Evolutionary conservation across 2,329 filamentous ascomycete species (phyloP).

Genomic region (Beauveria pseudobassiana): DNA sequence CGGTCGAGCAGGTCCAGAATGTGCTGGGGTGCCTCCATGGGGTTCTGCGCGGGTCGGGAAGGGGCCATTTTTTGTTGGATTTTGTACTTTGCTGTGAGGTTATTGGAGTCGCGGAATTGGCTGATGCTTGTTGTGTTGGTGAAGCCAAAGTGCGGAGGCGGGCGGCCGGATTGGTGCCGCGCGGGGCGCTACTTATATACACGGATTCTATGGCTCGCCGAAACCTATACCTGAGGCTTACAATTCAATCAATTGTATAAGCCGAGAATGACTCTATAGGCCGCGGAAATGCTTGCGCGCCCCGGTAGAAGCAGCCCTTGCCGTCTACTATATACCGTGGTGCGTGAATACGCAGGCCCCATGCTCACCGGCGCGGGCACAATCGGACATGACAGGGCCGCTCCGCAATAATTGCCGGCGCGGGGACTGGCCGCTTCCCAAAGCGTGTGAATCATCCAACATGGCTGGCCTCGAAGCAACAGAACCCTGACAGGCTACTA

Average conservation of each 20-base stretch:
- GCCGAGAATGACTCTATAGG: neutral
- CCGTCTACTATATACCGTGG: neutral
- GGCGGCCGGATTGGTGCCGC: neutral
- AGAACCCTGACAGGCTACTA: no score
- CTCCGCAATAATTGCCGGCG: neutral
- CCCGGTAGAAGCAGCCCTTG: neutral
- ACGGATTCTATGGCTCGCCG: neutral
- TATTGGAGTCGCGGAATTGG: no score
- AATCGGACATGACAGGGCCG: neutral
- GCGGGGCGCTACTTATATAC: neutral
- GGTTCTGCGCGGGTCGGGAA: conserved; percentile 4
- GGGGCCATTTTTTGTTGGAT: neutral
- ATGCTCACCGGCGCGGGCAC: neutral
- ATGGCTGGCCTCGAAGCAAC: neutral
- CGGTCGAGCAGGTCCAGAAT: conserved; percentile 14
- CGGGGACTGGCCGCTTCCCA: no score
- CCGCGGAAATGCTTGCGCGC: neutral
- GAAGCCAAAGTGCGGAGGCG: neutral
- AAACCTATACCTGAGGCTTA: neutral
- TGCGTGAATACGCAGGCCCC: neutral
- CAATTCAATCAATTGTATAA: neutral
- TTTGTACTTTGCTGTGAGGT: neutral
- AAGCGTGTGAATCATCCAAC: neutral
- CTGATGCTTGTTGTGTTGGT: neutral
- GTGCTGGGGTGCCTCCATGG: conserved; percentile 10